Percentiles rank a stretch among this genome's conserved stretches.
Conservation (phyloP, 768 basidiomycete genomes). For the Terana coerulea region DNA sequence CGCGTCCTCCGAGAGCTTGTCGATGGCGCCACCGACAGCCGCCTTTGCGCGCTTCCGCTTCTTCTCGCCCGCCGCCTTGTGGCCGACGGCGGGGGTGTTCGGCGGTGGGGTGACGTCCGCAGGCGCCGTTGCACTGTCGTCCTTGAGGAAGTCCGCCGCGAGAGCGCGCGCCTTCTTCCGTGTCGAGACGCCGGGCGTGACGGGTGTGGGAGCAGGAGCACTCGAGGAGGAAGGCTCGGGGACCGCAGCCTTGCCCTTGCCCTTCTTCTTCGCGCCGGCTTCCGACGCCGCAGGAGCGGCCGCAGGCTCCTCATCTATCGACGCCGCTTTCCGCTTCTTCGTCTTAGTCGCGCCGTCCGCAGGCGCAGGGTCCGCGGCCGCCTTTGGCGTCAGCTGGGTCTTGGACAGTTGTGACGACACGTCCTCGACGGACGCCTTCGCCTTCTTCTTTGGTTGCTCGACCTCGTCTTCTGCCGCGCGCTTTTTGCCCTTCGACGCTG, state of each 20-base stretch:
- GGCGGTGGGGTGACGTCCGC: slow-evolving; percentile 15
- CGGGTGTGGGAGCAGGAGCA: slow-evolving; percentile 6
- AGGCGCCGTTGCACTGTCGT: slow-evolving; percentile 8
- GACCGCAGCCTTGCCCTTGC: slow-evolving; percentile 13
- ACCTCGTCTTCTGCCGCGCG: slow-evolving; percentile 35
- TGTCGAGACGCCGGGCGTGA: slow-evolving; percentile 16
- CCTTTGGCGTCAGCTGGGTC: not conserved
- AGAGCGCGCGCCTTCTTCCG: slow-evolving; percentile 19
- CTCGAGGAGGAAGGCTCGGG: slow-evolving; percentile 5
- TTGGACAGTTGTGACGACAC: no score
- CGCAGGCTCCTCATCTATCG: not conserved
- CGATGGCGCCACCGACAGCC: not conserved
- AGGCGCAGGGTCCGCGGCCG: not conserved
- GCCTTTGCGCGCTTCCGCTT: slow-evolving; percentile 5
- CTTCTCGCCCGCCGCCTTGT: slow-evolving; percentile 12
- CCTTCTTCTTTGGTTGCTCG: slow-evolving; percentile 39
- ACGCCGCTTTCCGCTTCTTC: not conserved
- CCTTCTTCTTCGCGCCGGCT: slow-evolving; percentile 17
- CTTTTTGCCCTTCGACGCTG: slow-evolving; percentile 27
- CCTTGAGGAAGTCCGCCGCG: slow-evolving; percentile 26
- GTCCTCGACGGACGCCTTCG: slow-evolving; percentile 17
- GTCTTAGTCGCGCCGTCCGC: not conserved
- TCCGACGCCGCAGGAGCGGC: slow-evolving; percentile 4
- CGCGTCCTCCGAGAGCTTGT: not conserved
- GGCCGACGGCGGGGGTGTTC: slow-evolving; percentile 23